These are phyloP conservation scores for Immersiporthe knoxdaviesiana DNA, from an alignment of 2,329 filamentous ascomycete species.

Conservation along the genomic window DNA sequence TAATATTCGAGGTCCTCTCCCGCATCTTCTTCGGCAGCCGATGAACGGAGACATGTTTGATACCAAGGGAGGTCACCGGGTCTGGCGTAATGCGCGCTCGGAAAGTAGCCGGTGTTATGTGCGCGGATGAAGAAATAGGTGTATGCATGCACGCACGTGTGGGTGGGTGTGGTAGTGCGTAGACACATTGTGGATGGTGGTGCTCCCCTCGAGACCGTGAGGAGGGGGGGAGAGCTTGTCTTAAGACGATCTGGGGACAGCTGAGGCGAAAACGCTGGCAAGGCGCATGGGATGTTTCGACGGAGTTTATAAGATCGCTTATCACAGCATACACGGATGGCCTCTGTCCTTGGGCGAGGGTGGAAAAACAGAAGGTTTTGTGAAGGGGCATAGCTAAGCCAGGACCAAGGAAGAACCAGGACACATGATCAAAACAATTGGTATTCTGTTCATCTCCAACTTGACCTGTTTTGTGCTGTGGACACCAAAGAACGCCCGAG, in stretches of 20 bases:
- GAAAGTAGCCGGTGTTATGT: neutral
- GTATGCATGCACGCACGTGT: neutral
- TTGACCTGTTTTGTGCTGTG: neutral
- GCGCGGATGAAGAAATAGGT: neutral
- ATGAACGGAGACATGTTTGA: slow-evolving; percentile 13
- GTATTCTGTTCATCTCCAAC: slow-evolving; percentile 11
- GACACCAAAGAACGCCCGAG: neutral
- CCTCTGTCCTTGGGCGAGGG: neutral
- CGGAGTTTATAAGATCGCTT: slow-evolving; percentile 21
- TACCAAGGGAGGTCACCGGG: slow-evolving; percentile 25
- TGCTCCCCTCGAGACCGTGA: neutral
- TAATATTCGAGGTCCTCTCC: slow-evolving; percentile 61
- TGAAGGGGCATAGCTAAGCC: neutral
- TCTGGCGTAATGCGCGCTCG: neutral
- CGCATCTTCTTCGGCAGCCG: slow-evolving; percentile 51
- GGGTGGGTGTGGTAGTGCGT: neutral
- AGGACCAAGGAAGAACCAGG: slow-evolving; percentile 11
- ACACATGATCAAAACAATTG: slow-evolving; percentile 23
- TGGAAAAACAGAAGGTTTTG: neutral
- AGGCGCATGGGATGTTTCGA: slow-evolving; percentile 22
- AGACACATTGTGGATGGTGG: neutral
- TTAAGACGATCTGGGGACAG: neutral
- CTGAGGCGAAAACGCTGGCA: slow-evolving; percentile 10
- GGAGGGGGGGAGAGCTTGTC: neutral
- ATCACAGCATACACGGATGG: slow-evolving; percentile 17